Conservation (phyloP, 306 rosid genomes). For the Sophora flavescens region DNA sequence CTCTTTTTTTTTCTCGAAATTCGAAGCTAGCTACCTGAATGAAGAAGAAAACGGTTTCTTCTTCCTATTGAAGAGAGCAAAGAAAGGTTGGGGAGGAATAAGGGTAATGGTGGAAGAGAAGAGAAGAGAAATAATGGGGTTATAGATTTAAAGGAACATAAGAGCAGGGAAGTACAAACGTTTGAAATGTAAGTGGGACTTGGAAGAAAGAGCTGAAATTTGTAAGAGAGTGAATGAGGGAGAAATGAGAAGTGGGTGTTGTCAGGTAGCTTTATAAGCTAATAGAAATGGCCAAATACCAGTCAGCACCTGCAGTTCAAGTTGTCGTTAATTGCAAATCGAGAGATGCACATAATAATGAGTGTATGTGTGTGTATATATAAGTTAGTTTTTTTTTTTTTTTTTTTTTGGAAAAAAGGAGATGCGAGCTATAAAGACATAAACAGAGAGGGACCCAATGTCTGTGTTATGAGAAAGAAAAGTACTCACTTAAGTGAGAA, state of each 20-base stretch:
- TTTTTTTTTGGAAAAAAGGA: neutral
- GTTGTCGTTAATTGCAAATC: conserved; percentile 76
- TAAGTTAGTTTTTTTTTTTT: no score
- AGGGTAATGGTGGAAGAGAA: neutral
- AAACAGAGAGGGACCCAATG: conserved; percentile 39
- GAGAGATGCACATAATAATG: conserved; percentile 43
- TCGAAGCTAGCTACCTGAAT: no score
- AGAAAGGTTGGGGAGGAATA: neutral
- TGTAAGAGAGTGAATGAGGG: conserved; percentile 42
- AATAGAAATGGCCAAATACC: conserved; percentile 71
- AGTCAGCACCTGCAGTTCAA: conserved; percentile 89
- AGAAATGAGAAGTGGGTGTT: conserved; percentile 48
- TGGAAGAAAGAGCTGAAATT: conserved; percentile 38
- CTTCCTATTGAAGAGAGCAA: conserved; percentile 13
- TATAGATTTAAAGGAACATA: neutral
- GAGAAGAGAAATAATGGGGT: neutral
- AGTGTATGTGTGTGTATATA: no score
- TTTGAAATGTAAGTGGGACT: conserved; percentile 49
- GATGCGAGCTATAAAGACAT: conserved; percentile 14
- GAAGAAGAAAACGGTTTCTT: neutral
- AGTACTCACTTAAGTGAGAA: neutral
- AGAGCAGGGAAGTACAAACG: neutral
- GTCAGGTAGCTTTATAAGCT: conserved; percentile 67
- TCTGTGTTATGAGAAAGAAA: conserved; percentile 17
- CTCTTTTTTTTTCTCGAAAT: no score